Conservation (phyloP, 1,139 yeast species). For the Pichia sp. region DNA sequence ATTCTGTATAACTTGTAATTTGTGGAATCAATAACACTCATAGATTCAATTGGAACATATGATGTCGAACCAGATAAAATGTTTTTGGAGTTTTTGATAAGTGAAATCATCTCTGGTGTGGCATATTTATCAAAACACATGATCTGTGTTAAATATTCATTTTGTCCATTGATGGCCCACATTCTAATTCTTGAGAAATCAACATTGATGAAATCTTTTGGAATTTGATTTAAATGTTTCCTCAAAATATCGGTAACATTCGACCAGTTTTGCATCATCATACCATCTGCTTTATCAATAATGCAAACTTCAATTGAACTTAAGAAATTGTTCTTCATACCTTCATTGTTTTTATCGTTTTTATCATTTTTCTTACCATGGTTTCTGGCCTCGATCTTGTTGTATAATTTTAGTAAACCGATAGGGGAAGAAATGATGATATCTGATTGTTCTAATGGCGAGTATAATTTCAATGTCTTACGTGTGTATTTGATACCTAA, state of each 20-base stretch:
- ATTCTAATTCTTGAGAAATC: slow-evolving; percentile 90
- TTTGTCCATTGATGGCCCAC: slow-evolving; percentile 90
- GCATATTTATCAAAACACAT: slow-evolving; percentile 68
- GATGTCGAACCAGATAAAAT: slow-evolving; percentile 34
- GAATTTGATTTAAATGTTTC: slow-evolving; percentile 71
- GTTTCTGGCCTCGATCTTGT: slow-evolving; percentile 35
- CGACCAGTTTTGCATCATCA: slow-evolving; percentile 94
- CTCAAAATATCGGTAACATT: slow-evolving; percentile 68
- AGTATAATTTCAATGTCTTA: slow-evolving; percentile 77
- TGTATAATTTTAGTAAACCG: slow-evolving; percentile 80
- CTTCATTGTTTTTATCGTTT: slow-evolving; percentile 19
- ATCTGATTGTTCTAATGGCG: slow-evolving; percentile 85
- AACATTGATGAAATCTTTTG: slow-evolving; percentile 68
- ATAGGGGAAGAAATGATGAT: slow-evolving; percentile 89
- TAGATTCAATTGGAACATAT: slow-evolving; percentile 28
- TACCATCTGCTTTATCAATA: slow-evolving; percentile 81
- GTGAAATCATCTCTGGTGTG: slow-evolving; percentile 78
- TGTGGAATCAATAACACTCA: slow-evolving; percentile 30
- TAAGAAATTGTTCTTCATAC: slow-evolving; percentile 58
- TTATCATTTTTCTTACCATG: slow-evolving; percentile 10
- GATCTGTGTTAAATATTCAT: slow-evolving; percentile 73
- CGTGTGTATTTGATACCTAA: slow-evolving; percentile 88
- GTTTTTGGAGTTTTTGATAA: slow-evolving; percentile 41
- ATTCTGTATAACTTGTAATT: slow-evolving; percentile 32
- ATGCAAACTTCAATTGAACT: slow-evolving; percentile 83